These are phyloP conservation scores for Phytopythium helicoides DNA, from an alignment of 352 stramenopile species.

Conservation along the genomic window DNA sequence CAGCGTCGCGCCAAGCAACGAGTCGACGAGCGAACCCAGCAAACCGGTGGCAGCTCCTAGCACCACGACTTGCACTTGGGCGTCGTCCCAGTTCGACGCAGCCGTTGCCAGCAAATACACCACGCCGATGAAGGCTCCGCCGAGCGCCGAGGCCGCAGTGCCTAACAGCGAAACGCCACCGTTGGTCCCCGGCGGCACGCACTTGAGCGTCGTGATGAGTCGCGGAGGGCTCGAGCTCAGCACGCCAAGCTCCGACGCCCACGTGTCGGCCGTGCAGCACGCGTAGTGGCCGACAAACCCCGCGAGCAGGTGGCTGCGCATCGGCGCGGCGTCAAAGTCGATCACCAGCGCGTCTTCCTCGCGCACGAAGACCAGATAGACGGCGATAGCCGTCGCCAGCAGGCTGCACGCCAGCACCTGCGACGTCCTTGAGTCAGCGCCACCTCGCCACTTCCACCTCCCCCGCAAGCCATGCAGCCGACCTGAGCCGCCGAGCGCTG, in stretches of 20 bases:
- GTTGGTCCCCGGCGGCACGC: constrained; percentile 93
- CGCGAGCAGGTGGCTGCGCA: constrained; percentile 49
- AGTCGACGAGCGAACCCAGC: constrained; percentile 80
- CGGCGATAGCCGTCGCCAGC: constrained; percentile 59
- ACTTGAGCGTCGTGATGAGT: constrained; percentile 79
- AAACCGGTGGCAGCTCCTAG: constrained; percentile 62
- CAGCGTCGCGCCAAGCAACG: constrained; percentile 77
- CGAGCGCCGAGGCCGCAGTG: constrained; percentile 72
- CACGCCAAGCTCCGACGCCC: constrained; percentile 94
- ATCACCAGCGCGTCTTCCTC: constrained; percentile 40
- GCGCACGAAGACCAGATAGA: constrained; percentile 39
- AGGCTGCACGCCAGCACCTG: constrained; percentile 84
- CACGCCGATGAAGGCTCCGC: constrained; percentile 87
- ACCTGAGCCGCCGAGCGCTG: constrained; percentile 64
- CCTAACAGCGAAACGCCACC: constrained; percentile 89
- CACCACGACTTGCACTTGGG: constrained; percentile 47
- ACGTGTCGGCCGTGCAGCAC: constrained; percentile 92
- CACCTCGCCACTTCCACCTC: too few relatives aligned
- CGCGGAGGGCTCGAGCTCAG: constrained; percentile 71
- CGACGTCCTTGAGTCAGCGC: background rate
- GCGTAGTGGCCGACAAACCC: constrained; percentile 93
- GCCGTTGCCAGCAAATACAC: constrained; percentile 56
- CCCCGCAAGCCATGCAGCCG: too few relatives aligned
- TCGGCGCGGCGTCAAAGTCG: constrained; percentile 30
- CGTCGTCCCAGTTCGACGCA: background rate